phyloP scores from a whole-genome alignment of 2,329 filamentous ascomycete species.

The Colletotrichum liaoningense region DNA sequence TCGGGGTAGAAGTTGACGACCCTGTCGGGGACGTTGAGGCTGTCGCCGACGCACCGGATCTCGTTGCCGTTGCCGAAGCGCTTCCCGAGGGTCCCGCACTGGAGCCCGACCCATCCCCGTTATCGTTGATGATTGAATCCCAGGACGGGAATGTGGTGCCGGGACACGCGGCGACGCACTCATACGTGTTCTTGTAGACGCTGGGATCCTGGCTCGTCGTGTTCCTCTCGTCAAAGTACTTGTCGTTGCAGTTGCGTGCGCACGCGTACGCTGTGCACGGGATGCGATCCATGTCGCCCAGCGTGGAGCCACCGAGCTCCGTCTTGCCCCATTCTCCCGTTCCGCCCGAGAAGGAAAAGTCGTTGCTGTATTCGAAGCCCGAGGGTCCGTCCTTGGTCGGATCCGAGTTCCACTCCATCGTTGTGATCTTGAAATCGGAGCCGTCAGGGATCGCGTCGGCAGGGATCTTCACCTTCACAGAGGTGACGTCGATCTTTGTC shows the following conservation, averaged over 20 bases:
- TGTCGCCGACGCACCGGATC: neutral
- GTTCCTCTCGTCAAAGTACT: conserved; percentile 21
- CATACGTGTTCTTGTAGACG: conserved; percentile 13
- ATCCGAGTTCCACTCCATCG: conserved; percentile 30
- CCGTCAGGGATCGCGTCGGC: conserved; percentile 43
- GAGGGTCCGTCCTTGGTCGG: conserved; percentile 24
- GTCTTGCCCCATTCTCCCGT: conserved; percentile 29
- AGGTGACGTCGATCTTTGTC: conserved; percentile 41
- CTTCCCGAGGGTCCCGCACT: neutral
- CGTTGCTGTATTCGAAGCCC: conserved; percentile 31
- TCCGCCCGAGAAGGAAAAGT: conserved; percentile 31
- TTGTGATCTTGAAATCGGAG: conserved; percentile 44
- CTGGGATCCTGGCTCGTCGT: neutral
- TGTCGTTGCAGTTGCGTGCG: conserved; percentile 26
- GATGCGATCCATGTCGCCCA: conserved; percentile 14
- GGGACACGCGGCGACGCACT: conserved; percentile 5
- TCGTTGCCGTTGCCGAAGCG: neutral
- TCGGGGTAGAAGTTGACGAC: neutral
- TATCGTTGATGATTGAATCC: neutral
- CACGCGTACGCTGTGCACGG: conserved; percentile 34
- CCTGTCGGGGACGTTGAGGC: neutral
- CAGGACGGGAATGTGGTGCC: conserved; percentile 12
- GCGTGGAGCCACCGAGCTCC: conserved; percentile 14
- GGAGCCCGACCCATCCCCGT: neutral
- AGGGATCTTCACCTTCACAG: conserved; percentile 44